Evolutionary conservation across 1,139 yeast species (phyloP).

Genomic region (Pichia kudriavzevii): DNA sequence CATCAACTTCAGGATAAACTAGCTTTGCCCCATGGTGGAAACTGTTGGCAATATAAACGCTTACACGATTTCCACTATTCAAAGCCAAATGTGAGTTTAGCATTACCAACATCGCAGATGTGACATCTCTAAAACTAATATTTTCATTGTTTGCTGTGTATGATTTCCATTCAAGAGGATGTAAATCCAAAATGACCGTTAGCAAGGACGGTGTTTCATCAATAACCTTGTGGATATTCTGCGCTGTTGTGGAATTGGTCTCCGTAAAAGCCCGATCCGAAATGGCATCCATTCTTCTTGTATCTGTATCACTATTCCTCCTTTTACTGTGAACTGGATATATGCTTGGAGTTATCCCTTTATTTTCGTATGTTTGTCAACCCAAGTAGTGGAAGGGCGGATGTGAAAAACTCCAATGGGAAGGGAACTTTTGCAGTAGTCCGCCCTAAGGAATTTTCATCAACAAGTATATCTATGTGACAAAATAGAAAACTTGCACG

Average conservation of each 20-base stretch:
- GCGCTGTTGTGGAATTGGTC: slow-evolving; percentile 24
- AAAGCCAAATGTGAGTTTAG: slow-evolving; percentile 82
- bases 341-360: no score
- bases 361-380: no score
- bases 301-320: no score
- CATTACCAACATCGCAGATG: slow-evolving; percentile 58
- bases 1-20: slow-evolving; percentile 48
- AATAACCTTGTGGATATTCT: slow-evolving; percentile 19
- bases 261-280: slow-evolving; percentile 59
- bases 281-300: slow-evolving; percentile 61
- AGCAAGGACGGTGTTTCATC: slow-evolving; percentile 80
- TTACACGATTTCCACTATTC: slow-evolving; percentile 78
- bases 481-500: no score
- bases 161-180: slow-evolving; percentile 70
- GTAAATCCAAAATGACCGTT: slow-evolving; percentile 70
- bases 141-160: slow-evolving; percentile 31
- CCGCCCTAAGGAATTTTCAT: no score
- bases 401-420: no score
- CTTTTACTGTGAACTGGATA: no score
- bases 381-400: no score
- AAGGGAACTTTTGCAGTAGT: no score
- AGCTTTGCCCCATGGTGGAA: slow-evolving; percentile 50
- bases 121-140: slow-evolving; percentile 44
- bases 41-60: slow-evolving; percentile 73
- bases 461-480: no score